A percentile compares a stretch with the other conserved stretches of the same genome.
Conservation (phyloP, 2,329 filamentous ascomycete genomes). For the Colletotrichum higginsianum region DNA sequence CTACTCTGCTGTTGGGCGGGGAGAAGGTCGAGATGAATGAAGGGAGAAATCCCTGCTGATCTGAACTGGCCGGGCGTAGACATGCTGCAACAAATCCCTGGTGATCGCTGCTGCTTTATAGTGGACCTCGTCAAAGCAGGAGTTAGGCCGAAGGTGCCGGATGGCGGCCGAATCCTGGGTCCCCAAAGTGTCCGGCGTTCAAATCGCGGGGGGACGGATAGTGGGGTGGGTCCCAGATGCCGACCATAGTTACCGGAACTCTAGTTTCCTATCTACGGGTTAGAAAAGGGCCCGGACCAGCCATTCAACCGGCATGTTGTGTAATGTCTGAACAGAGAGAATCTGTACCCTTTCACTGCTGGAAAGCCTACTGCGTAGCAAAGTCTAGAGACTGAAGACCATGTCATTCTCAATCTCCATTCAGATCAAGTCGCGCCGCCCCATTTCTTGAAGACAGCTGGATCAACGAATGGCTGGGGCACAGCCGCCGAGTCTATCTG, state of each 20-base stretch:
- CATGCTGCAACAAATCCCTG: neutral
- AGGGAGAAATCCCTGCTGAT: neutral
- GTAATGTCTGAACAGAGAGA: neutral
- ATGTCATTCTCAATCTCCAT: neutral
- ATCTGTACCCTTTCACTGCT: too few species aligned
- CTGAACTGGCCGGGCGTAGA: neutral
- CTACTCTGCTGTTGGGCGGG: neutral
- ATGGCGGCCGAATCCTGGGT: neutral
- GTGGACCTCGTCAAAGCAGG: constrained; percentile 6
- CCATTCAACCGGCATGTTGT: neutral
- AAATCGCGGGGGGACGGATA: neutral
- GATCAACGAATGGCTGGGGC: constrained; percentile 45
- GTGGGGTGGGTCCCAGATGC: neutral
- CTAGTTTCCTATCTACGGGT: neutral
- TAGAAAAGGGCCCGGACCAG: neutral
- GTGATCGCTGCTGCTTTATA: neutral
- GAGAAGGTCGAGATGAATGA: neutral
- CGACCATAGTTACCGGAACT: neutral
- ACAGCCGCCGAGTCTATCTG: constrained; percentile 44
- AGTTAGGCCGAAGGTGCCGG: constrained; percentile 8
- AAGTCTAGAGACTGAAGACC: too few species aligned
- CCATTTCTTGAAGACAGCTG: constrained; percentile 39
- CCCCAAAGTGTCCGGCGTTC: neutral
- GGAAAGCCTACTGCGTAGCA: neutral
- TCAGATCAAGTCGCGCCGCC: constrained; percentile 21